A percentile compares a stretch with the other conserved stretches of the same genome.
phyloP scores from a whole-genome alignment of 169 alveolate species.

The Theileria equi region DNA sequence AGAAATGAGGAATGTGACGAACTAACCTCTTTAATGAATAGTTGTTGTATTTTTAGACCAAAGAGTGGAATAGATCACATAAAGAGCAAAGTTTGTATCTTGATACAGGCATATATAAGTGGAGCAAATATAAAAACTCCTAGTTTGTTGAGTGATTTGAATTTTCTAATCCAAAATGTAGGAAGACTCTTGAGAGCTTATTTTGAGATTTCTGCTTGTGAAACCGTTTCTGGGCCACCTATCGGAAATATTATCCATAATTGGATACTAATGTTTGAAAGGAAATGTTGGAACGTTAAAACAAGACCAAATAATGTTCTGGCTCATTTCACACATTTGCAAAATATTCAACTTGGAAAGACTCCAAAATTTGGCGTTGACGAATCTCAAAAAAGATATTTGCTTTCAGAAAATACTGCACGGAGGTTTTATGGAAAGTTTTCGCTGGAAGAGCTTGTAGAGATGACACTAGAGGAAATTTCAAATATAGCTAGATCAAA shows the following conservation, averaged over 20 bases:
- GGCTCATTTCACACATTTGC: slow-evolving; percentile 81
- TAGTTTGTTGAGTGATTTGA: slow-evolving; percentile 89
- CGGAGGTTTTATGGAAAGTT: slow-evolving; percentile 45
- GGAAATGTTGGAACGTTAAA: slow-evolving; percentile 82
- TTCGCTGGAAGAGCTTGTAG: slow-evolving; percentile 61
- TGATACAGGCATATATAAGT: slow-evolving; percentile 85
- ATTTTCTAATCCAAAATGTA: slow-evolving; percentile 88
- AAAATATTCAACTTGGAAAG: slow-evolving; percentile 61
- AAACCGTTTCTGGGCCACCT: slow-evolving; percentile 71
- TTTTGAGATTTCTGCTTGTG: slow-evolving; percentile 86
- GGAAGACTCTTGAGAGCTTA: slow-evolving; percentile 91
- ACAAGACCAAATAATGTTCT: slow-evolving; percentile 70
- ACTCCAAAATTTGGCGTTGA: too few relatives aligned
- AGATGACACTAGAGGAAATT: slow-evolving; percentile 45
- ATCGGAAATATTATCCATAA: slow-evolving; percentile 78
- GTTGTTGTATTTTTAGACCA: slow-evolving; percentile 27
- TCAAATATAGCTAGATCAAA: slow-evolving; percentile 55
- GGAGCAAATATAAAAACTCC: slow-evolving; percentile 80
- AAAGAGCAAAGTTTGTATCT: slow-evolving; percentile 66
- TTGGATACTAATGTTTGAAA: slow-evolving; percentile 71
- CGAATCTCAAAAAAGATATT: too few relatives aligned
- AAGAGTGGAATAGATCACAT: slow-evolving; percentile 56
- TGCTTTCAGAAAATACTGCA: slow-evolving; percentile 34
- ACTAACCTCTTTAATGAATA: slow-evolving; percentile 20
- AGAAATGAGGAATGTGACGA: slow-evolving; percentile 61